A percentile compares a stretch with the other conserved stretches of the same genome.
Evolutionary conservation across 805 yeast species (phyloP).

Genomic region (Metahyphopichia silvanorum): DNA sequence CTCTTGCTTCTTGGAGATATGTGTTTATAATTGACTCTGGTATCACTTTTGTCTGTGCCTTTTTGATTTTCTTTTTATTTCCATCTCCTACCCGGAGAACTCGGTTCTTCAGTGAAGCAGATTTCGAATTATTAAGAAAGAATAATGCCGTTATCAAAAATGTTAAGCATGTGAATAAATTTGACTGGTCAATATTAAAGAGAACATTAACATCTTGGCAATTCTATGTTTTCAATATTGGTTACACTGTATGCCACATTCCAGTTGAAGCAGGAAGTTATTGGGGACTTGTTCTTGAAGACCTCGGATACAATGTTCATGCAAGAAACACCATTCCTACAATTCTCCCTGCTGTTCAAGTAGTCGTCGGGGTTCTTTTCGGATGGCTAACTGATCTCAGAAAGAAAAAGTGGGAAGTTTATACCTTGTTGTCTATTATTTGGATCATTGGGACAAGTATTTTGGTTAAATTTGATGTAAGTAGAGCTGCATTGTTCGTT

Average conservation of each 20-base stretch:
- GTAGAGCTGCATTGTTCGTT: conserved; percentile 7
- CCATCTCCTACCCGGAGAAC: conserved; percentile 26
- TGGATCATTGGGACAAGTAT: conserved; percentile 8
- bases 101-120: conserved; percentile 55
- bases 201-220: conserved; percentile 29
- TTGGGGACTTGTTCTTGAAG: conserved; percentile 17
- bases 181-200: conserved; percentile 22
- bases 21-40: conserved; percentile 23
- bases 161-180: conserved; percentile 19
- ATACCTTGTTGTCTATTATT: conserved; percentile 5
- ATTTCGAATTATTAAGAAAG: conserved; percentile 49
- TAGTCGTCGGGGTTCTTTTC: conserved; percentile 1
- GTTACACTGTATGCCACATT: conserved; percentile 51
- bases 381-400: conserved; percentile 2
- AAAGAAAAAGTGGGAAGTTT: conserved; percentile 4
- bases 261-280: conserved; percentile 46
- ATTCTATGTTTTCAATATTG: conserved; percentile 22
- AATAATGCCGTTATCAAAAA: conserved; percentile 14
- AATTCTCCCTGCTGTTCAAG: conserved; percentile 2
- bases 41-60: conserved; percentile 16
- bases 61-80: conserved; percentile 14
- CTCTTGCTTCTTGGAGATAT: conserved; percentile 20
- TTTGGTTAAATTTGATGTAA: conserved; percentile 8
- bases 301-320: conserved; percentile 10
- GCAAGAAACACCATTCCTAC: conserved; percentile 5